These are phyloP conservation scores for Knufia fluminis DNA, from an alignment of 2,329 filamentous ascomycete species.

Conservation along the genomic window DNA sequence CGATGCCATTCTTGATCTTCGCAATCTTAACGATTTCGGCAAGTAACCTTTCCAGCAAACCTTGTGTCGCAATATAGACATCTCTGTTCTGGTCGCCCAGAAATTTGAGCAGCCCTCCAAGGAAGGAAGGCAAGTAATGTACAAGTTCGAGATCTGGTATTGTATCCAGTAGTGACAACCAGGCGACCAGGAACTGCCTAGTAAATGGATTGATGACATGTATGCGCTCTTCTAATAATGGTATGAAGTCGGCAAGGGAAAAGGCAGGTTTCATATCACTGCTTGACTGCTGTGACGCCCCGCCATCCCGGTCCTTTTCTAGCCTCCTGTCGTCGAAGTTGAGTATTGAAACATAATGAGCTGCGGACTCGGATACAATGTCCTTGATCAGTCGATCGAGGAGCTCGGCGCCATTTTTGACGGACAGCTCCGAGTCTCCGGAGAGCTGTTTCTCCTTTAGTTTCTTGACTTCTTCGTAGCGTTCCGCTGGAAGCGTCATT, in stretches of 20 bases:
- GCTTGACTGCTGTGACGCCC: slow-evolving; percentile 28
- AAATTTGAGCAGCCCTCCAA: slow-evolving; percentile 82
- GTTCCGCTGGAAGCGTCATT: slow-evolving; percentile 21
- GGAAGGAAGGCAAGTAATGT: slow-evolving; percentile 81
- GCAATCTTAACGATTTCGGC: slow-evolving; percentile 92
- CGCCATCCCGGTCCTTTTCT: slow-evolving; percentile 28
- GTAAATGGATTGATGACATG: slow-evolving; percentile 92
- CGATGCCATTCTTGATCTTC: slow-evolving; percentile 81
- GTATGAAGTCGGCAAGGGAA: slow-evolving; percentile 82
- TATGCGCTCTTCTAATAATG: slow-evolving; percentile 85
- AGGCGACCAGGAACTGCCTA: slow-evolving; percentile 86
- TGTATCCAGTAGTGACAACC: slow-evolving; percentile 89
- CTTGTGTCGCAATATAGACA: slow-evolving; percentile 88
- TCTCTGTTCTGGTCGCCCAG: slow-evolving; percentile 84
- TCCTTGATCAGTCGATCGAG: slow-evolving; percentile 92
- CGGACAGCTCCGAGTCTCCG: slow-evolving; percentile 89
- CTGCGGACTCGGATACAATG: slow-evolving; percentile 88
- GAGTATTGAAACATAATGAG: slow-evolving; percentile 85
- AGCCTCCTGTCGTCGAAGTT: slow-evolving; percentile 48
- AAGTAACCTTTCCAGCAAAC: slow-evolving; percentile 79
- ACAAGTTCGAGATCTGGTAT: slow-evolving; percentile 96
- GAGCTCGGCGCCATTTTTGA: slow-evolving; percentile 95
- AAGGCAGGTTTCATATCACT: slow-evolving; percentile 72
- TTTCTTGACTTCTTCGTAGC: slow-evolving; percentile 10
- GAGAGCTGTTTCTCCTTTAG: slow-evolving; percentile 55